phyloP scores from a whole-genome alignment of 2,329 filamentous ascomycete genomes.

The Penicillium nordicum region DNA sequence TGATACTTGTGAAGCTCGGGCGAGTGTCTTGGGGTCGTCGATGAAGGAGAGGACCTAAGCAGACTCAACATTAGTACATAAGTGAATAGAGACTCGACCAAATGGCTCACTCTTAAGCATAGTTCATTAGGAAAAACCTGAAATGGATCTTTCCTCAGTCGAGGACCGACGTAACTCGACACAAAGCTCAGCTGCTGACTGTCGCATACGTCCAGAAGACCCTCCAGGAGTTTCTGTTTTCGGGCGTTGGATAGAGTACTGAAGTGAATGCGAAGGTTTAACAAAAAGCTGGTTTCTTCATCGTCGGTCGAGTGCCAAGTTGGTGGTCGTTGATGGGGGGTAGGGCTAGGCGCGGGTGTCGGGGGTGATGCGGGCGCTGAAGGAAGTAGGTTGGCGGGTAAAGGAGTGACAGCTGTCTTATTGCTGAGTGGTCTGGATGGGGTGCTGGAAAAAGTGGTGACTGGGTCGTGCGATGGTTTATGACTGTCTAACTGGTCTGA shows the following conservation, averaged over 20 bases:
- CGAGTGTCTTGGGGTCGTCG: constrained; percentile 91
- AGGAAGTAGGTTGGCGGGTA: constrained; percentile 60
- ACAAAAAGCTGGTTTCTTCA: constrained; percentile 77
- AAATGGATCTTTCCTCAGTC: constrained; percentile 95
- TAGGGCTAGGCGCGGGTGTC: constrained; percentile 65
- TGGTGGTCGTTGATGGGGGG: constrained; percentile 57
- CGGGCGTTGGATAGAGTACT: constrained; percentile 71
- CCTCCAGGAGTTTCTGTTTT: constrained; percentile 76
- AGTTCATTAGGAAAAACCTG: constrained; percentile 87
- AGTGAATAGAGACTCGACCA: not conserved
- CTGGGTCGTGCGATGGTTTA: constrained; percentile 28
- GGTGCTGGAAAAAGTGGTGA: constrained; percentile 17
- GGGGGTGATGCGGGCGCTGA: constrained; percentile 64
- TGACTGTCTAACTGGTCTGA: constrained; percentile 31
- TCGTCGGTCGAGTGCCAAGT: constrained; percentile 49
- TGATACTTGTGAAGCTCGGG: constrained; percentile 93
- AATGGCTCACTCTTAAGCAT: constrained; percentile 69
- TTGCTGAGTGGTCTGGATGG: constrained; percentile 22
- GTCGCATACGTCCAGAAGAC: constrained; percentile 89
- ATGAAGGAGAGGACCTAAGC: constrained; percentile 86
- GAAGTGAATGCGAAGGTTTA: constrained; percentile 77
- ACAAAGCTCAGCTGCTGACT: constrained; percentile 95
- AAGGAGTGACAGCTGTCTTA: constrained; percentile 46
- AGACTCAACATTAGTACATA: constrained; percentile 12
- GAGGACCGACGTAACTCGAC: constrained; percentile 88